These are phyloP conservation scores for Starmerella bombicola DNA, from an alignment of 805 yeast species.

Conservation along the genomic window DNA sequence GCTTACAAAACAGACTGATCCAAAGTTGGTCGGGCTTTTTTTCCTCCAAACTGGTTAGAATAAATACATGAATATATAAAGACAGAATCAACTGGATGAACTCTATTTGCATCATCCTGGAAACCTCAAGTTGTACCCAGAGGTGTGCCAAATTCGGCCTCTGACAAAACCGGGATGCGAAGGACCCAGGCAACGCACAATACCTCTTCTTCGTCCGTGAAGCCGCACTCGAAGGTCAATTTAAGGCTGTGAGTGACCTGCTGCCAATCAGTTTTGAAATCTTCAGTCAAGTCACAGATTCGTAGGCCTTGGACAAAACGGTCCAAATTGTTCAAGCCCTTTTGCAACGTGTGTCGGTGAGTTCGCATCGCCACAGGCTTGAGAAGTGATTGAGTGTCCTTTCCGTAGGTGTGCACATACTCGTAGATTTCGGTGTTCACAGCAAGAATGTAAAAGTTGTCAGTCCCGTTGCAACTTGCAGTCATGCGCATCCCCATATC, in stretches of 20 bases:
- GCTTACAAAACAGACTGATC: too few relatives aligned
- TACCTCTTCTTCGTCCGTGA: not conserved
- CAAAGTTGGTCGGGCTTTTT: too few relatives aligned
- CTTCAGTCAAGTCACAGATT: constrained; percentile 6
- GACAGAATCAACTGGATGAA: too few relatives aligned
- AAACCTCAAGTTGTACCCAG: too few relatives aligned
- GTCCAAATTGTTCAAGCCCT: constrained; percentile 2
- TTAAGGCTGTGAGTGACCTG: constrained; percentile 8
- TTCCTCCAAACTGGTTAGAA: too few relatives aligned
- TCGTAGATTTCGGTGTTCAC: constrained; percentile 3
- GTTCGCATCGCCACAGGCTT: not conserved
- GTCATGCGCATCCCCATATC: not conserved
- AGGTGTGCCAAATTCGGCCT: constrained; percentile 7
- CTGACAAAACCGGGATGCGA: constrained; percentile 7
- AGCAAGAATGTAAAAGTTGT: not conserved
- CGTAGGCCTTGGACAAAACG: not conserved
- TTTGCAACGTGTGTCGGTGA: not conserved
- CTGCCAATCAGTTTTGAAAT: constrained; percentile 14
- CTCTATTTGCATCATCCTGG: too few relatives aligned
- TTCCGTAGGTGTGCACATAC: constrained; percentile 6
- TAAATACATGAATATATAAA: too few relatives aligned
- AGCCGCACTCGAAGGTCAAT: not conserved
- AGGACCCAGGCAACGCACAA: constrained; percentile 5
- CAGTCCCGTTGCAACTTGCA: not conserved
- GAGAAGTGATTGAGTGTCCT: constrained; percentile 1